These are phyloP conservation scores for Corinectria fuckeliana DNA, from an alignment of 2,329 filamentous ascomycete species.

Conservation along the genomic window DNA sequence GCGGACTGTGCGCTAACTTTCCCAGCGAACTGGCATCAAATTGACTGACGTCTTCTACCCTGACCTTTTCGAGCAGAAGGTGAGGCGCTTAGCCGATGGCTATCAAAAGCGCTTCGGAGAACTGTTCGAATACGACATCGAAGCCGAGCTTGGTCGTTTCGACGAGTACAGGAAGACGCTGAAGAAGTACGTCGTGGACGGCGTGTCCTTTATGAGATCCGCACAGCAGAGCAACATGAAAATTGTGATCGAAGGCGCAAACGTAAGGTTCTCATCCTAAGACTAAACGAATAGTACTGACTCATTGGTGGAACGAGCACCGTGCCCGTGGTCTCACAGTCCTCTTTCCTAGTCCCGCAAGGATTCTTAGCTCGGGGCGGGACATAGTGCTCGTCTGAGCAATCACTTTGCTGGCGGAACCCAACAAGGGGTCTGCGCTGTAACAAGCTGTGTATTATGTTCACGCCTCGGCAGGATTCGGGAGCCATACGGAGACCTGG, in stretches of 20 bases:
- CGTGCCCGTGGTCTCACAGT: slow-evolving; percentile 27
- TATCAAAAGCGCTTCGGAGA: slow-evolving; percentile 70
- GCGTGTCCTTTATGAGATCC: slow-evolving; percentile 66
- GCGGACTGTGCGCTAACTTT: slow-evolving; percentile 32
- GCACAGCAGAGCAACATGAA: slow-evolving; percentile 65
- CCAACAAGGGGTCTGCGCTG: slow-evolving; percentile 10
- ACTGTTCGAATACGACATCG: slow-evolving; percentile 66
- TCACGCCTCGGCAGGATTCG: slow-evolving; percentile 20
- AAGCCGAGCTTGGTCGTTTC: slow-evolving; percentile 70
- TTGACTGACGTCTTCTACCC: slow-evolving; percentile 72
- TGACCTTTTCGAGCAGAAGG: slow-evolving; percentile 69
- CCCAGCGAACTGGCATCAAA: slow-evolving; percentile 67
- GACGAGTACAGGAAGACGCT: slow-evolving; percentile 63
- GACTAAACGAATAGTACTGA: slow-evolving; percentile 48
- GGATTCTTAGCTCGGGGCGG: slow-evolving; percentile 18
- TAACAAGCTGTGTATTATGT: slow-evolving; percentile 20
- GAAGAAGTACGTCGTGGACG: slow-evolving; percentile 66
- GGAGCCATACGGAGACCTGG: slow-evolving; percentile 15
- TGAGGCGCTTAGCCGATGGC: slow-evolving; percentile 65
- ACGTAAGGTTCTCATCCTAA: slow-evolving; percentile 47
- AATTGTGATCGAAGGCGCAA: slow-evolving; percentile 72
- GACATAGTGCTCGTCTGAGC: slow-evolving; percentile 19
- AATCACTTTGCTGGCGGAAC: slow-evolving; percentile 17
- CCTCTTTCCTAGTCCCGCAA: slow-evolving; percentile 26
- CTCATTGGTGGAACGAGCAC: slow-evolving; percentile 33